Base-by-base conservation (phyloP, 2,329 filamentous ascomycete species). In the Huntiella omanensis region DNA sequence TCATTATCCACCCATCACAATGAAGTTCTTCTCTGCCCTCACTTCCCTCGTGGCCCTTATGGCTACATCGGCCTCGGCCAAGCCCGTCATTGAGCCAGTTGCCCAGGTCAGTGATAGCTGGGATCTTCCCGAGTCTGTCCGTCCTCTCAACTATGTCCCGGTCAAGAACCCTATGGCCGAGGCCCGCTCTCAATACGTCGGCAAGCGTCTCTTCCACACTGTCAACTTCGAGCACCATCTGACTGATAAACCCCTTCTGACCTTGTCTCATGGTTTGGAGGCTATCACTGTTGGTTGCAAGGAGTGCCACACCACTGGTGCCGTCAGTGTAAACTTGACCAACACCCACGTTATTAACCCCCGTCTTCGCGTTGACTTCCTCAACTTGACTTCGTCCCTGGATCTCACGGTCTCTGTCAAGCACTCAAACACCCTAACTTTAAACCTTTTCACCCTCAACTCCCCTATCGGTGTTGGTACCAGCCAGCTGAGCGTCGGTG, bases 301-400 rank as follows among this genome's bases (percentile, higher is more conserved):
- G 7, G 64, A 64, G 10, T 71, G 69, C 54, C 70, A 68, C 54
- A 60, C 70, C 39, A 64, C 66, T 52, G 71, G 70, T 52, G 57
- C 57, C n/a, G 63, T 69, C 37, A 59, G 59, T 11, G 64, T 67
- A 10, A 59, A 62, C 46, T 55, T 72, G 16, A 63, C 59, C 0
- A 52, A 68, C 28, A 56, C 59, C 13, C 56, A 68, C 36, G 56
- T 65, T 4, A 50, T 60, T 15, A 50, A 59, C 38, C 67, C 68
- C 0, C 57, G 61, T 11, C 57, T 66, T 19, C 59, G 62, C n/a
- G 55, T 75, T 3, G 60, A 66, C 51, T 68, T 75, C 40, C 62
- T 62, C 37, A 63, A 61, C 4, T 55, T 75, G 51, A 69, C 73
- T 55, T 59, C 71, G 5, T 70, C 70, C 53, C 57, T 75, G 11